phyloP scores from a whole-genome alignment of 129 eudicot species.

The carrot (Daucus carota) region DH1_v3.0 NC_030386.2:32090001-32090500 shows the following conservation, averaged over 20 bases:
- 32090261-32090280: constrained; percentile 21
- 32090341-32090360: not conserved
- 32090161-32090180: not conserved
- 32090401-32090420: not conserved
- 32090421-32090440: not conserved
- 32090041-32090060: constrained; percentile 67
- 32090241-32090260: constrained; percentile 75
- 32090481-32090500: not conserved
- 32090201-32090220: constrained; percentile 28
- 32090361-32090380: not conserved
- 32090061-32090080: constrained; percentile 79
- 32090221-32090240: constrained; percentile 56
- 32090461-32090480: not conserved
- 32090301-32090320: not conserved
- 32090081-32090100: constrained; percentile 80
- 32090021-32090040: not conserved
- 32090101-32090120: constrained; percentile 69
- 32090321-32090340: not conserved
- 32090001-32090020: not conserved
- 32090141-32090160: constrained; percentile 30
- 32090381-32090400: not conserved
- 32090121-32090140: constrained; percentile 93
- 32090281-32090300: not conserved
- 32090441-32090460: not conserved
- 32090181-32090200: not conserved